These are phyloP conservation scores for Primulina huaijiensis DNA, from an alignment of 257 asterid genomes.

Conservation along the genomic window DNA sequence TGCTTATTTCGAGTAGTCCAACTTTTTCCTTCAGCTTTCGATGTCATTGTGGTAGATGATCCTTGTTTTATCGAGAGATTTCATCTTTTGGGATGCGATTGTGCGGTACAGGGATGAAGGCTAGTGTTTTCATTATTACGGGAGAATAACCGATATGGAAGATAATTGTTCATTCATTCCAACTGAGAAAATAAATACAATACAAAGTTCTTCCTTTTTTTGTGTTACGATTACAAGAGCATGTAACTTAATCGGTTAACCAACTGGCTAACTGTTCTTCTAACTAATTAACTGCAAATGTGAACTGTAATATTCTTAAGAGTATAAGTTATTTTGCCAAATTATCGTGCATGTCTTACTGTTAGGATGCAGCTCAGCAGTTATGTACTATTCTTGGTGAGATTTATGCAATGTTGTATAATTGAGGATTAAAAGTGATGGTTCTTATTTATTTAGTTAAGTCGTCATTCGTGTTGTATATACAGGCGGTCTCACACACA, in stretches of 20 bases:
- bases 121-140: neutral
- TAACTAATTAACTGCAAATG: neutral
- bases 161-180: neutral
- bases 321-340: conserved; percentile 9
- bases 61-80: neutral
- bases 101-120: neutral
- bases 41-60: neutral
- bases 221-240: neutral
- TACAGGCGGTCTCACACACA: conserved; percentile 12
- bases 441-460: conserved; percentile 10
- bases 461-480: neutral
- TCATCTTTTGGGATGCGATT: neutral
- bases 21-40: neutral
- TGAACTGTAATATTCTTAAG: neutral
- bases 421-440: conserved; percentile 17
- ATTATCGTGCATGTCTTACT: conserved; percentile 3
- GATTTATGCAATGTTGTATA: conserved; percentile 3
- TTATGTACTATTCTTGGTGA: conserved; percentile 2
- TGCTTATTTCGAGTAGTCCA: neutral
- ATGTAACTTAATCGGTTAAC: neutral
- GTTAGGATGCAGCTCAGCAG: conserved; percentile 8
- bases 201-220: neutral
- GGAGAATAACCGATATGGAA: neutral
- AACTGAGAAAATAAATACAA: neutral
- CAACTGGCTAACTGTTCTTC: neutral